Evolutionary conservation across 2,329 filamentous ascomycete species (phyloP).

Genomic region (Aspergillus fructus): DNA sequence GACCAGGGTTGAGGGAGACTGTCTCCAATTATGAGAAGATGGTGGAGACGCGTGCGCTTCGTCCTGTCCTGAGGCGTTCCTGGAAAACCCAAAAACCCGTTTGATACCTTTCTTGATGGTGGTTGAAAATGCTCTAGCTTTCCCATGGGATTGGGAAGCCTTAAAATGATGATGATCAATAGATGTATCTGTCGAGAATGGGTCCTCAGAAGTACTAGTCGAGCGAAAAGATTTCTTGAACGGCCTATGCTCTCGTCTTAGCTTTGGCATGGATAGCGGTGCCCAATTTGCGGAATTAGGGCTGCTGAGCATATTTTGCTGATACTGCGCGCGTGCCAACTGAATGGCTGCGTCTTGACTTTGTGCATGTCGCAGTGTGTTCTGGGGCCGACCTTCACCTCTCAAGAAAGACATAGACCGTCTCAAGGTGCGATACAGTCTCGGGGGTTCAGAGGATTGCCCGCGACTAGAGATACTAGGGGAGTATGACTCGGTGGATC

Average conservation of each 20-base stretch:
- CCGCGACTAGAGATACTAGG: conserved; percentile 5
- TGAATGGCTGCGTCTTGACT: conserved; percentile 42
- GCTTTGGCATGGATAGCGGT: conserved; percentile 23
- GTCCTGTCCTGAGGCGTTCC: conserved; percentile 17
- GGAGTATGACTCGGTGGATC: conserved; percentile 12
- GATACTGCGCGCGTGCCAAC: conserved; percentile 41
- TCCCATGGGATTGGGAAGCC: conserved; percentile 19
- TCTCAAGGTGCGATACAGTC: conserved; percentile 29
- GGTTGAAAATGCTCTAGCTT: conserved; percentile 40
- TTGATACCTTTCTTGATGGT: conserved; percentile 44
- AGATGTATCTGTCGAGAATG: conserved; percentile 9
- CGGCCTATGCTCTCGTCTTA: conserved; percentile 32
- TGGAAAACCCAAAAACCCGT: conserved; percentile 40
- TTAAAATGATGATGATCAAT: conserved; percentile 2
- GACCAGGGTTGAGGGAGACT: not conserved
- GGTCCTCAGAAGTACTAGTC: conserved; percentile 24
- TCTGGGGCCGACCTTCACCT: conserved; percentile 23
- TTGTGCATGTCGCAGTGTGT: conserved; percentile 23
- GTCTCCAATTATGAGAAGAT: conserved; percentile 13
- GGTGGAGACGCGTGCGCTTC: conserved; percentile 25
- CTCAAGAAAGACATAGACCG: conserved; percentile 46
- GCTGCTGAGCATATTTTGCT: conserved; percentile 24
- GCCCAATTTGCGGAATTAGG: conserved; percentile 22
- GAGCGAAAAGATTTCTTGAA: conserved; percentile 39
- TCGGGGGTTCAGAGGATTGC: conserved; percentile 8